These are phyloP conservation scores for Gracilaria vermiculophylla DNA, from an alignment of 23 red algal species.

Conservation along the genomic window DNA sequence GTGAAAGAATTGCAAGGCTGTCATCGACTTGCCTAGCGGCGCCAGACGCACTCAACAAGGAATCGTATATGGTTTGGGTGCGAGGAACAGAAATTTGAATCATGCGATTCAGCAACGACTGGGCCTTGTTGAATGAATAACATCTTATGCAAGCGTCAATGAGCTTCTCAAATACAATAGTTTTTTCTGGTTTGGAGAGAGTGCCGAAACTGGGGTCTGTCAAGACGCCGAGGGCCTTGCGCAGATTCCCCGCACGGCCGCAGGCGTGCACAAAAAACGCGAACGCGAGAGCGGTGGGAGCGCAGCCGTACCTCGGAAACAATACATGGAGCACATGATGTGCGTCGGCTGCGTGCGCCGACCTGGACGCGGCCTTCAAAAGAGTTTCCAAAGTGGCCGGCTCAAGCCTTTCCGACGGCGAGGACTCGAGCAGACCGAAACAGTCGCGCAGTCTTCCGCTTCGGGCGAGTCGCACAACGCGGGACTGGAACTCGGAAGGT, in stretches of 20 bases:
- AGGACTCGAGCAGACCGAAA: neutral
- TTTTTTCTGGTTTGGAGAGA: conserved; percentile 7
- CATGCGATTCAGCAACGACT: conserved; percentile 14
- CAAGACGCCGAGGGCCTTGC: conserved; percentile 18
- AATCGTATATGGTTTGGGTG: conserved; percentile 34
- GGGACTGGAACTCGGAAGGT: conserved; percentile 10
- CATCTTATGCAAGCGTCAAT: conserved; percentile 57
- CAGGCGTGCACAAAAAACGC: conserved; percentile 30
- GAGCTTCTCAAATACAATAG: conserved; percentile 24
- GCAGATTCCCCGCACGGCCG: conserved; percentile 38
- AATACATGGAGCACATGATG: conserved; percentile 17
- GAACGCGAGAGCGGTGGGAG: conserved; percentile 1
- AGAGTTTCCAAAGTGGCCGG: conserved; percentile 1
- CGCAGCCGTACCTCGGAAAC: conserved; percentile 7
- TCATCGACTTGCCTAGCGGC: neutral
- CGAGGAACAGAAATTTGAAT: neutral
- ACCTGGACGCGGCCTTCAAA: neutral
- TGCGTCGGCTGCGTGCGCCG: neutral
- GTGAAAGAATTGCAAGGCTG: conserved; percentile 8
- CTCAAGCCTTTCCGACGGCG: neutral
- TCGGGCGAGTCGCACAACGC: neutral
- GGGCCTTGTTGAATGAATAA: neutral
- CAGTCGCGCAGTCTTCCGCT: neutral
- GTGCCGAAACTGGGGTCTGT: neutral
- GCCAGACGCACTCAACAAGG: conserved; percentile 30